These are phyloP conservation scores for Chalciporus pseudorubinellus DNA, from an alignment of 768 basidiomycete species.

Conservation along the genomic window DNA sequence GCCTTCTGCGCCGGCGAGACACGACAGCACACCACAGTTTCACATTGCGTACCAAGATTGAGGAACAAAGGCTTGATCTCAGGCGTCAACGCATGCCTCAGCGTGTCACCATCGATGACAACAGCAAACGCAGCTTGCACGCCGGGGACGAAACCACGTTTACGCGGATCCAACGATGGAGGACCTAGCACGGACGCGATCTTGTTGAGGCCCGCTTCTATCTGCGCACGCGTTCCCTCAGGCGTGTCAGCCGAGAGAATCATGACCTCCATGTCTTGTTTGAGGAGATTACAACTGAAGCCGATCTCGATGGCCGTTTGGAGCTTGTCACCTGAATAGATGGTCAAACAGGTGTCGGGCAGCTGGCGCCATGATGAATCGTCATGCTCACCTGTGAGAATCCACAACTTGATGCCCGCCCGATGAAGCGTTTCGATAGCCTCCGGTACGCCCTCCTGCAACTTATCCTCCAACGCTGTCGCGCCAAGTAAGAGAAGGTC, in stretches of 20 bases:
- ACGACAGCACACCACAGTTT: slow-evolving; percentile 97
- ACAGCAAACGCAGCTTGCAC: slow-evolving; percentile 81
- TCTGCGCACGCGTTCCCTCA: slow-evolving; percentile 75
- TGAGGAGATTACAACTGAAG: slow-evolving; percentile 92
- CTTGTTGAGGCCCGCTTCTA: slow-evolving; percentile 93
- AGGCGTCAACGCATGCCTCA: slow-evolving; percentile 74
- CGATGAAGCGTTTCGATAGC: slow-evolving; percentile 88
- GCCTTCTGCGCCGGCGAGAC: slow-evolving; percentile 98
- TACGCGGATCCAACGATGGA: slow-evolving; percentile 55
- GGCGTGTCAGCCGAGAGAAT: slow-evolving; percentile 84
- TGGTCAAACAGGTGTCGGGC: too few species aligned
- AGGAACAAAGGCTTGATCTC: slow-evolving; percentile 85
- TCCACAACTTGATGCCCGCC: slow-evolving; percentile 98
- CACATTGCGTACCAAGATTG: slow-evolving; percentile 91
- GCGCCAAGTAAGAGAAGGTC: slow-evolving; percentile 85
- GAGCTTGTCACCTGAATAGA: slow-evolving; percentile 91
- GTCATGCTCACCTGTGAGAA: slow-evolving; percentile 71
- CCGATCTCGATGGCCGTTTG: slow-evolving; percentile 98
- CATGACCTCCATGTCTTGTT: slow-evolving; percentile 95
- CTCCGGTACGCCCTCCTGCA: slow-evolving; percentile 96
- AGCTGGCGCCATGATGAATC: background rate
- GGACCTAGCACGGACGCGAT: slow-evolving; percentile 85
- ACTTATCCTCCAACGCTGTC: slow-evolving; percentile 94
- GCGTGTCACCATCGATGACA: slow-evolving; percentile 94
- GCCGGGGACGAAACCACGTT: slow-evolving; percentile 65